Evolutionary conservation across 352 stramenopile species (phyloP).

Genomic region (Pythium biforme): DNA sequence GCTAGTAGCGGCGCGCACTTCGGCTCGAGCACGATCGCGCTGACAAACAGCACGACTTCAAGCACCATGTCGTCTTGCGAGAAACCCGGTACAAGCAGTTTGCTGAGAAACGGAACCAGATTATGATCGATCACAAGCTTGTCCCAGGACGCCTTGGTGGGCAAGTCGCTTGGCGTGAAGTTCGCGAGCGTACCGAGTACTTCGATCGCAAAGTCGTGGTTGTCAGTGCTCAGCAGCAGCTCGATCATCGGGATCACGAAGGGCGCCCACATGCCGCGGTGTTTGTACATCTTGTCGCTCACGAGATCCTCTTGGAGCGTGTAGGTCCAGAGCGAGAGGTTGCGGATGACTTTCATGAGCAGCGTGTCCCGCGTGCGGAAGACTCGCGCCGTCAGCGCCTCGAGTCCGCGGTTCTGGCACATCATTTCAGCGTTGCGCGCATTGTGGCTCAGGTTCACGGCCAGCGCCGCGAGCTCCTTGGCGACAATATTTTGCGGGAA

Average conservation of each 20-base stretch:
- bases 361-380: constrained; percentile 88
- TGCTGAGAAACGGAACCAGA: constrained; percentile 87
- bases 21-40: constrained; percentile 76
- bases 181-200: constrained; percentile 92
- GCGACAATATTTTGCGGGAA: constrained; percentile 91
- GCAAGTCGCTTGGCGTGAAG: constrained; percentile 90
- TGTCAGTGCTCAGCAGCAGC: constrained; percentile 82
- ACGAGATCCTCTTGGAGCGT: constrained; percentile 85
- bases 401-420: constrained; percentile 83
- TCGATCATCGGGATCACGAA: constrained; percentile 89
- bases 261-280: constrained; percentile 91
- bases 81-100: constrained; percentile 91
- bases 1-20: constrained; percentile 79
- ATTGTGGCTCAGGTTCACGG: constrained; percentile 94
- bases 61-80: constrained; percentile 92
- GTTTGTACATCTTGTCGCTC: constrained; percentile 88
- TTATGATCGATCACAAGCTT: constrained; percentile 86
- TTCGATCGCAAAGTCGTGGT: constrained; percentile 93
- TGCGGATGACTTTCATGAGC: constrained; percentile 94
- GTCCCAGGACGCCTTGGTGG: constrained; percentile 86
- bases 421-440: constrained; percentile 90
- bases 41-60: constrained; percentile 88
- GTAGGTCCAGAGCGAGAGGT: constrained; percentile 92
- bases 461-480: constrained; percentile 92
- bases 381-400: constrained; percentile 87